These are phyloP conservation scores for Globisporangium lucens DNA, from an alignment of 352 stramenopile species.

Conservation along the genomic window DNA sequence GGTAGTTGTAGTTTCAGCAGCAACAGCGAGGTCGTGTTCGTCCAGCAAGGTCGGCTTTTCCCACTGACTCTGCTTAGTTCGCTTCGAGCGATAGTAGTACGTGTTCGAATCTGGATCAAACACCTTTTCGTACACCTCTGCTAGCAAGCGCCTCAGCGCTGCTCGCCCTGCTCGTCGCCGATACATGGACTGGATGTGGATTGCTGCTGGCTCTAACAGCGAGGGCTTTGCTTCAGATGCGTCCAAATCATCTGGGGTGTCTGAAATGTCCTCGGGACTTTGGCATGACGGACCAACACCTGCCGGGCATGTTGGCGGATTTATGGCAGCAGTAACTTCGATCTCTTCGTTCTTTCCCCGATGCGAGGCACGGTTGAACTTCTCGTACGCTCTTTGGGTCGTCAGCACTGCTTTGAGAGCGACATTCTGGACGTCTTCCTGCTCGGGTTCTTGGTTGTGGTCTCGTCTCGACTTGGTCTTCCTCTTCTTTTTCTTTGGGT, in stretches of 20 bases:
- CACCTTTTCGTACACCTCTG: slow-evolving; percentile 29
- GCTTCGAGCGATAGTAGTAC: slow-evolving; percentile 33
- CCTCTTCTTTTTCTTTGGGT: background rate
- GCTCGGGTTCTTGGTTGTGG: background rate
- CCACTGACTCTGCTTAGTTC: slow-evolving; percentile 30
- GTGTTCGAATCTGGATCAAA: slow-evolving; percentile 26
- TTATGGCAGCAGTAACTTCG: background rate
- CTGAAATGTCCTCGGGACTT: background rate
- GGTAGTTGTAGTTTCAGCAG: background rate
- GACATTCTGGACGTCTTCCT: background rate
- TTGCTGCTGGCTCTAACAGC: background rate
- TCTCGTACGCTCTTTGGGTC: background rate
- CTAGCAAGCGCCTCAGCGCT: background rate
- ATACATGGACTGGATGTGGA: slow-evolving; percentile 7
- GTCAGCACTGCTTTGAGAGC: background rate
- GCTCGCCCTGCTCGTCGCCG: background rate
- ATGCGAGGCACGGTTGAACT: background rate
- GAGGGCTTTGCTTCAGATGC: background rate
- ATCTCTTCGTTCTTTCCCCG: background rate
- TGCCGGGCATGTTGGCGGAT: background rate
- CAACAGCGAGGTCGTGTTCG: background rate
- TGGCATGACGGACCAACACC: background rate
- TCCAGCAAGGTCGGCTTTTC: slow-evolving; percentile 25
- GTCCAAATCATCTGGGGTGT: background rate
- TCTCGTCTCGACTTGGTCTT: background rate